phyloP scores from a whole-genome alignment of 2,329 filamentous ascomycete species.

The Massarina eburnea region DNA sequence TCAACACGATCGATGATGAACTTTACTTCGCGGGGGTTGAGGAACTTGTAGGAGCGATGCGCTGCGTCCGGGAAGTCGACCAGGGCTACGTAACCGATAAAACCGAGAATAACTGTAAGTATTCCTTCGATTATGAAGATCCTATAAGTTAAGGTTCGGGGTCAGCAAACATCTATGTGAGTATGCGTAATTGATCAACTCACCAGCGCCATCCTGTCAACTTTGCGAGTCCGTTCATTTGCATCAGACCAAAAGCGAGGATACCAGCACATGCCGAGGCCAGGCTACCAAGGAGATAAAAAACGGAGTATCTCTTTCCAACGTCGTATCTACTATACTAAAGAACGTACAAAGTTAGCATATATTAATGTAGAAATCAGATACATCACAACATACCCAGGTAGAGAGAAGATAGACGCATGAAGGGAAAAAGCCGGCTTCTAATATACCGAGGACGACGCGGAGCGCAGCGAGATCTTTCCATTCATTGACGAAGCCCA shows the following conservation, averaged over 20 bases:
- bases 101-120: slow-evolving; percentile 45
- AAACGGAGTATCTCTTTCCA: slow-evolving; percentile 68
- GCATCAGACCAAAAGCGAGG: slow-evolving; percentile 69
- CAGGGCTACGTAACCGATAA: slow-evolving; percentile 46
- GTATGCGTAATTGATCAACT: too few species aligned
- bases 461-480: slow-evolving; percentile 39
- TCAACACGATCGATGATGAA: slow-evolving; percentile 56
- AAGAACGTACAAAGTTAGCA: too few species aligned
- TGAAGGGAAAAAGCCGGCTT: slow-evolving; percentile 45
- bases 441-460: slow-evolving; percentile 44
- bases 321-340: slow-evolving; percentile 62
- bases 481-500: slow-evolving; percentile 45
- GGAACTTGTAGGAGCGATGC: slow-evolving; percentile 46
- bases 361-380: too few species aligned
- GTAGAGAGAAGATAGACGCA: slow-evolving; percentile 50
- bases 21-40: slow-evolving; percentile 49
- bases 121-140: slow-evolving; percentile 50
- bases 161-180: too few species aligned
- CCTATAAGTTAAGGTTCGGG: too few species aligned
- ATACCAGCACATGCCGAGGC: slow-evolving; percentile 69
- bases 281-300: slow-evolving; percentile 69
- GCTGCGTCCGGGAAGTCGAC: slow-evolving; percentile 51
- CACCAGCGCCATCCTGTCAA: slow-evolving; percentile 50
- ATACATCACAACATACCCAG: too few species aligned
- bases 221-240: slow-evolving; percentile 59